Base-by-base conservation (phyloP, 2,329 filamentous ascomycete genomes). In the Immersiporthe knoxdaviesiana region DNA sequence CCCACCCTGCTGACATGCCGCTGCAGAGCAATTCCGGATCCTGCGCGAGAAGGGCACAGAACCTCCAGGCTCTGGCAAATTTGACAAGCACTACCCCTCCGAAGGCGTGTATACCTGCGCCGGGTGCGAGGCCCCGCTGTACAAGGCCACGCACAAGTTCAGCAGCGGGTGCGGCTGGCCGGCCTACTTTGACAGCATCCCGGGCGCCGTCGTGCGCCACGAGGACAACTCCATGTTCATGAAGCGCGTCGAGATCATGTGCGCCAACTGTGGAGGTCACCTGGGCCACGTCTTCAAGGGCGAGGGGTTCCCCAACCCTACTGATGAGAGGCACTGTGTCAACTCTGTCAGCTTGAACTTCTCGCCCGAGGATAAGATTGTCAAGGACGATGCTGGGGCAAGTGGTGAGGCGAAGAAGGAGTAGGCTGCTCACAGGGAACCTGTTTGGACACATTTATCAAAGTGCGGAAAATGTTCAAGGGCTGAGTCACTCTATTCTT, bases 141-240 rank as follows among this genome's bases (percentile, higher is more conserved):
- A 99, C 87, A 95, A 90, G 79, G 94, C 96, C 37, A 87, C 87
- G 72, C 94, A 97, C 82, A 99, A 99, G 81, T 99, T 99, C 87
- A 92, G 92, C 80, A 97, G 92, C 24, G 93, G 94, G 56, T 99
- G 96, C 81, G 96, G 96, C 71, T 99, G 96, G 96, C 96, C 96
- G 0, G 96, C 96, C 16, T 99, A 98, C 82, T 99, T 95, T 78
- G 96, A 99, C 81, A 95, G 91, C 73, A 88, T 99, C 65, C 95
- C 96, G 0, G 94, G 94, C 2, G 95, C 95, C 0, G 93, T 99
- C 16, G 92, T 88, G 47, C 86, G 95, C 72, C 91, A 95, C 76
- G 88, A 89, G 72, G 96, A 99, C 79, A 83, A 81, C 62, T 84
- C 89, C 0, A 86, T 94, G 65, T 95, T 95, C 61, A 97, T 97